Evolutionary conservation across 306 rosid species (phyloP), one percentile per base, ranked within the genome.

Genomic region (Prunus mongolica): DNA sequence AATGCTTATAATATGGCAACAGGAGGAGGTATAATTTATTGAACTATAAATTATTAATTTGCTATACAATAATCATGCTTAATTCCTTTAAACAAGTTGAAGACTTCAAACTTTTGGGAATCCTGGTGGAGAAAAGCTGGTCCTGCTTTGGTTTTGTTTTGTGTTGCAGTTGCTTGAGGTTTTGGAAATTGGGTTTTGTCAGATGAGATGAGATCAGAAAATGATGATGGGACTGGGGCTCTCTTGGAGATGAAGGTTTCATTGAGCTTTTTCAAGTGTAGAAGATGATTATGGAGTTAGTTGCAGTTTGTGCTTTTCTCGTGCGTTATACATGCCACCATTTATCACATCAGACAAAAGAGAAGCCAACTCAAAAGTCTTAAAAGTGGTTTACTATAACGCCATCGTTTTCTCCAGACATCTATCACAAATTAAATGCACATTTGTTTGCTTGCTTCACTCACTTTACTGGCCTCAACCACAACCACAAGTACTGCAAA

Each of bases 271-370:
- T 38, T 38, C 44, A 7, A 38, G 9, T 38, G 44, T 38, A 7
- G 45, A 58, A 55, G 5, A 6, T n/a, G 32, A 32, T 55, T 46
- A 82, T 34, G 65, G 34, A 50, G 72, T 46, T 16, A 15, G 65
- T 19, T 19, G 38, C 16, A 56, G 58, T 34, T 45, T 46, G n/a
- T 20, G 67, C 27, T n/a, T 6, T 41, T 27, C 66, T 78, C 80
- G 72, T 76, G 72, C 49, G 78, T 62, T 66, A 76, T 46, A 19
- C 73, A 25, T 12, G 54, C 19, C 11, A 2, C 71, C 65, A 76
- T 66, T 71, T 9, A 72, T 72, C 63, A 76, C 69, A 65, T 72
- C 45, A 71, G 81, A 83, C 79, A 76, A 75, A 60, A 12, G 32
- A 61, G 64, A 50, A 65, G 19, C 82, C 25, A 74, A 64, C 20